Conservation (phyloP, 768 basidiomycete genomes). For the Tephrocybe sp. region DNA sequence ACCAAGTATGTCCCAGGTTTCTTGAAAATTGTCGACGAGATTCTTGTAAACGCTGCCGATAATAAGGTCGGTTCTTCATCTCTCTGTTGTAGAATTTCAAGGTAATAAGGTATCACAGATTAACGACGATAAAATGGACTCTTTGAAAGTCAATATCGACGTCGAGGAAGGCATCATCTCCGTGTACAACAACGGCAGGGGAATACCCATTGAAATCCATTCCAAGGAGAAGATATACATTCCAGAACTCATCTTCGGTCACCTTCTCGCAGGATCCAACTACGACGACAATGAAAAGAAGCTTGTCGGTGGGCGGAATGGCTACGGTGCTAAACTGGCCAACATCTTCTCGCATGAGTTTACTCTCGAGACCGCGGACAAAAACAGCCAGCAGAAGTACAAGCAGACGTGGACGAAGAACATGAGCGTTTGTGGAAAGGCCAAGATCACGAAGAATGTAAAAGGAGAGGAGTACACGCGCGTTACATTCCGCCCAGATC, state of each 20-base stretch:
- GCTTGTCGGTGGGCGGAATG: constrained; percentile 96
- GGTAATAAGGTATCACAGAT: constrained; percentile 51
- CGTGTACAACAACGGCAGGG: constrained; percentile 92
- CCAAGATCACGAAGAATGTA: constrained; percentile 91
- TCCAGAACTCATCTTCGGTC: constrained; percentile 96
- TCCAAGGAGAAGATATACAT: constrained; percentile 92
- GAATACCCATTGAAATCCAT: constrained; percentile 97
- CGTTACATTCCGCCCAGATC: constrained; percentile 91
- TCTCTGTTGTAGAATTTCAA: background rate
- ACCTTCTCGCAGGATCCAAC: constrained; percentile 92
- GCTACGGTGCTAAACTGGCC: constrained; percentile 96
- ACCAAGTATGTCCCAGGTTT: constrained; percentile 95
- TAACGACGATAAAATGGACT: constrained; percentile 90
- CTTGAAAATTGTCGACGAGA: constrained; percentile 99
- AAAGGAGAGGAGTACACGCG: constrained; percentile 90
- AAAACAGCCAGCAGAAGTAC: constrained; percentile 83
- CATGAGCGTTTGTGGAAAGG: constrained; percentile 84
- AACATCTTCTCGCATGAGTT: constrained; percentile 99
- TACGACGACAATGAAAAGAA: constrained; percentile 99
- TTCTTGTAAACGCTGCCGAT: constrained; percentile 98
- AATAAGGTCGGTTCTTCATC: constrained; percentile 73
- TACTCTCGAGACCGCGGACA: constrained; percentile 93
- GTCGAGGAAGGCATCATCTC: constrained; percentile 83
- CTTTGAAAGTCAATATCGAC: constrained; percentile 86
- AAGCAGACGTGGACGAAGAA: constrained; percentile 94